Evolutionary conservation across 345 rosid species (phyloP), one percentile per base, ranked within the genome.

Genomic region (Linum usitatissimum): DNA sequence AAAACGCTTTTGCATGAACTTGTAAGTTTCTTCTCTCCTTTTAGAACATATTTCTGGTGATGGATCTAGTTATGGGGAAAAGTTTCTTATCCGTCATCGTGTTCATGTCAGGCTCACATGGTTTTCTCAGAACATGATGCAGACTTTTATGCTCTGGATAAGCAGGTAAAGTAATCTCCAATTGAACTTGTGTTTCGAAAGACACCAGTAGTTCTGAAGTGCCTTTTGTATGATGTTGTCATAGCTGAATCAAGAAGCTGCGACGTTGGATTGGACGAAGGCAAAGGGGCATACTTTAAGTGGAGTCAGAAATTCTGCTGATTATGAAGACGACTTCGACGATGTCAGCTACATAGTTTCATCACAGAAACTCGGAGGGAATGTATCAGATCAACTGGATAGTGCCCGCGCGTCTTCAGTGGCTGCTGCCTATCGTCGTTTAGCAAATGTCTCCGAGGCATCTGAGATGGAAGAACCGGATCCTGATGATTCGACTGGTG

Each of bases 1-100:
- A 84, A 84, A 74, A 90, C 99, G 59, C 87, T 93, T 53, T 69
- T 93, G 66, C 99, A 93, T 72, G 99, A 93, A 79, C 97, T 90
- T 59, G 99, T 90, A 79, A 75, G 84, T 67, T 17, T 53, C 36
- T 60, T 56, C 42, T 42, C n/a, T 56, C 28, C 28, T 23, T 12
- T 34, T 12, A 57, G 14, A 28, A 31, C 60, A 57, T 18, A 30
- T 69, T 34, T 54, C 14, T 20, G n/a, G n/a, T 58, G 53, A 20
- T 62, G 14, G 19, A 40, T 15, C 63, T 30, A 57, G 15, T 58
- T 66, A 48, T 18, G 38, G 28, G 28, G 28, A 23, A 23, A 23
- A 23, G 28, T 23, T 23, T 23, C 23, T 36, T 79, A 5, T 19
- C 5, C 19, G 12, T 36, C 48, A 1, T 12, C 18, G 38, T 15